Evolutionary conservation across 1,284 basidiomycete genomes (phyloP), one percentile per base, ranked within the genome.

Genomic region (Butyriboletus appendiculatus): DNA sequence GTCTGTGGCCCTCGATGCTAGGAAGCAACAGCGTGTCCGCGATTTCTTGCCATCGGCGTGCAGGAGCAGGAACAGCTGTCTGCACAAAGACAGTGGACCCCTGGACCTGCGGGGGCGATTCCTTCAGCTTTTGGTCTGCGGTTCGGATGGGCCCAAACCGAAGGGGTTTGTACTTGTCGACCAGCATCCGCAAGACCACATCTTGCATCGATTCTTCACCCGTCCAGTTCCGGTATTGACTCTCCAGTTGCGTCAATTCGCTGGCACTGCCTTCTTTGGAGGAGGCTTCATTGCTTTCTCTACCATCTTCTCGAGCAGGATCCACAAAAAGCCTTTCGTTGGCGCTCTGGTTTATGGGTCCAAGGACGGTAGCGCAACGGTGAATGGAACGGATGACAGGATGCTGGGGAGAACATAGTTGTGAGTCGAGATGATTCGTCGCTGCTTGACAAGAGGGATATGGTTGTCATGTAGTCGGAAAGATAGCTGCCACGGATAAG

Each of bases 81-180:
- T 38, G 52, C 49, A 18, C 38, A 8, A 30, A 33, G 3, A 40
- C 11, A 39, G 30, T n/a, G n/a, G 46, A 52, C 26, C 52, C 56
- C 39, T n/a, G 32, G 30, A 73, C 66, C 49, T 64, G 62, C 12
- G 75, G 76, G 15, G 74, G 77, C 35, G 76, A 73, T 40, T 76
- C 71, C 67, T 82, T 85, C 57, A 93, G 73, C 69, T 88, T 91
- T 68, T 92, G 79, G 53, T 94, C 90, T 10, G 90, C 87, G 3
- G 83, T 79, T 57, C 79, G 74, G 33, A 90, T 79, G n/a, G 73
- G 65, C 8, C 83, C 84, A 12, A 76, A 81, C 14, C 89, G 80
- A 30, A 91, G 72, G 5, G 91, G 90, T 71, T 90, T 92, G 74
- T 93, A 85, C 62, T 91, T 91, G 75, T 94, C 91, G 39, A 92